Conservation (phyloP, 768 basidiomycete species). For the Trametes meyenii region DNA sequence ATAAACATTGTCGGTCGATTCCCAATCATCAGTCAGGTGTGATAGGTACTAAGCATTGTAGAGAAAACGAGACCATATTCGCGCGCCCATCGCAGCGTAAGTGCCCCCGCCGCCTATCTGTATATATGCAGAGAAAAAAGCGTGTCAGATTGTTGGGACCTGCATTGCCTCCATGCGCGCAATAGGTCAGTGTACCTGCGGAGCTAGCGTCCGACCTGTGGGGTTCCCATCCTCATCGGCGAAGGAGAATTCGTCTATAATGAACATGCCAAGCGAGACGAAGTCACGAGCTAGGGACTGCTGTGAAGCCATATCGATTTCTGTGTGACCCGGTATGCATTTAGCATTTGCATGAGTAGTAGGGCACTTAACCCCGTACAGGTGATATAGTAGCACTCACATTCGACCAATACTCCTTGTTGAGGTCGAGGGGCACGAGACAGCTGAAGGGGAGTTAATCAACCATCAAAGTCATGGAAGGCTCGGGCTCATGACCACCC, state of each 20-base stretch:
- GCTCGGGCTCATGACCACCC: too few relatives aligned
- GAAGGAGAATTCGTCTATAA: slow-evolving; percentile 81
- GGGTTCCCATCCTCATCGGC: slow-evolving; percentile 56
- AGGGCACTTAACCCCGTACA: too few relatives aligned
- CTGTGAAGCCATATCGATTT: slow-evolving; percentile 22
- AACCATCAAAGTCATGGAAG: too few relatives aligned
- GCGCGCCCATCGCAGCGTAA: slow-evolving; percentile 77
- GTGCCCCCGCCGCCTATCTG: slow-evolving; percentile 92
- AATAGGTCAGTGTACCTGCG: slow-evolving; percentile 46
- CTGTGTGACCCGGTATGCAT: too few relatives aligned
- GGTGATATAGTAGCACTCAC: too few relatives aligned
- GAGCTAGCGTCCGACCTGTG: slow-evolving; percentile 46
- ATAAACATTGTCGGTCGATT: neutral
- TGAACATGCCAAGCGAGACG: slow-evolving; percentile 86
- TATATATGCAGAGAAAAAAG: neutral
- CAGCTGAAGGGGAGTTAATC: neutral
- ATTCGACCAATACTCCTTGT: too few relatives aligned
- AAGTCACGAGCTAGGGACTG: slow-evolving; percentile 40
- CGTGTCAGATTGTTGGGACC: neutral
- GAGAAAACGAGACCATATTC: slow-evolving; percentile 64
- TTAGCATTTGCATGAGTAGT: too few relatives aligned
- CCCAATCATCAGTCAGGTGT: neutral
- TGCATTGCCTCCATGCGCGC: too few relatives aligned
- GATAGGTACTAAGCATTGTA: neutral
- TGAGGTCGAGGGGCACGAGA: too few relatives aligned